Evolutionary conservation across 768 basidiomycete genomes (phyloP), one percentile per base, ranked within the genome.

Genomic region (Kwoniella heveanensis): DNA sequence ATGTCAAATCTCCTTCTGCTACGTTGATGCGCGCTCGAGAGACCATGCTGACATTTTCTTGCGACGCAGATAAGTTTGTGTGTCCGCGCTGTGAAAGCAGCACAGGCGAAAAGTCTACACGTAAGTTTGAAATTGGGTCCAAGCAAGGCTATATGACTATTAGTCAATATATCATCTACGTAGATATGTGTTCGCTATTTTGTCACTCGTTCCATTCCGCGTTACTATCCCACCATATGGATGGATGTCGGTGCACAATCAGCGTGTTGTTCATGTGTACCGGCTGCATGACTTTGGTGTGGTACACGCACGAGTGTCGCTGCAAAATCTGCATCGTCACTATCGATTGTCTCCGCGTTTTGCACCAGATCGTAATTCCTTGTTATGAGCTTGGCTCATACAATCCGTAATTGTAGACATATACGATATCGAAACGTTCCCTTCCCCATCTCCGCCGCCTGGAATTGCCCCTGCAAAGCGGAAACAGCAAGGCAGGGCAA

Each of bases 91-190:
- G 73, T 54, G 60, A 68, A 19, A 56, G 51, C 17, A 54, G 44
- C 13, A 74, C 70, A 13, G 65, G 67, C 15, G 29, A 67, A 39
- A 68, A 52, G 26, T 62, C 69, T 6, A 68, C 54, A 2, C 50
- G 73, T 74, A 65, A 70, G 73, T 74, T 8, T 56, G 22, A n/a
- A 6, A n/a, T n/a, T n/a, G n/a, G n/a, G n/a, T 39, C 21, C 32
- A 32, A 32, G 32, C 22, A 19, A 44, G 39, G 15, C 6, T 44
- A 44, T 44, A 17, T 39, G 15, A 9, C 21, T 12, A 37, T n/a
- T 27, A 5, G 7, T 51, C 4, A 49, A 46, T 37, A 44, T 64
- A 57, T 49, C 50, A 57, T 49, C 50, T 54, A 53, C 26, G 62
- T 58, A 61, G 47, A 59, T 67, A 62, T n/a, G 66, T 55, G 47